Percentiles rank a stretch among this genome's conserved stretches.
These are phyloP conservation scores for Adansonia gregorii DNA, from an alignment of 441 rosid species.

Conservation along the genomic window DNA sequence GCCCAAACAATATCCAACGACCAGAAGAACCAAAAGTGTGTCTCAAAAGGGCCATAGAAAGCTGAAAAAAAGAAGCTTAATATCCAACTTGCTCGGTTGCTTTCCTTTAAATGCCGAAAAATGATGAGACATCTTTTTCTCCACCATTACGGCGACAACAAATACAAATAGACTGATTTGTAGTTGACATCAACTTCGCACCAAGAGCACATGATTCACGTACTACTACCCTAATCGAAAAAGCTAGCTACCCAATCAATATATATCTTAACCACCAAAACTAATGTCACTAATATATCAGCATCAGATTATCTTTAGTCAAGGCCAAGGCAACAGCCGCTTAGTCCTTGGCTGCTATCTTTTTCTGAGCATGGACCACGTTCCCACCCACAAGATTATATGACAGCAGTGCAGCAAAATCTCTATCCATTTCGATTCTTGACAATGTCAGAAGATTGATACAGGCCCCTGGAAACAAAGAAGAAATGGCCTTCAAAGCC, in stretches of 20 bases:
- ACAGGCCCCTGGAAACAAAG: background rate
- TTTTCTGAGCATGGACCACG: background rate
- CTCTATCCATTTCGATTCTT: background rate
- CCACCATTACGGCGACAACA: background rate
- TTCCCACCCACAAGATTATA: background rate
- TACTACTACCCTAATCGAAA: slow-evolving; percentile 26
- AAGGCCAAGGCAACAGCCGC: background rate
- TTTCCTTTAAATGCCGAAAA: background rate
- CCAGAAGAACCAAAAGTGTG: background rate
- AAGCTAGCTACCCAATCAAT: slow-evolving; percentile 29
- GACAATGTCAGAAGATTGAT: background rate
- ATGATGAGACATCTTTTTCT: background rate
- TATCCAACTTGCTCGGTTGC: background rate
- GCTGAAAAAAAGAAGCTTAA: background rate
- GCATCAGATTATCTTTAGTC: background rate
- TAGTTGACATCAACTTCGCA: slow-evolving; percentile 18
- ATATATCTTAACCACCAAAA: background rate
- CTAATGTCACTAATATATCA: background rate
- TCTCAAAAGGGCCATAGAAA: background rate
- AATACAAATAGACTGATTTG: background rate
- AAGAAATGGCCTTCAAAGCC: background rate
- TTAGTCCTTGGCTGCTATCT: no score
- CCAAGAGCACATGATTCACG: slow-evolving; percentile 23
- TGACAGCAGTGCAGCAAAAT: background rate
- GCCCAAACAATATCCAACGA: background rate